Percentiles rank a stretch among this genome's conserved stretches.
Conservation (phyloP, 495 filamentous ascomycete genomes). For the Viridothelium virens region DNA sequence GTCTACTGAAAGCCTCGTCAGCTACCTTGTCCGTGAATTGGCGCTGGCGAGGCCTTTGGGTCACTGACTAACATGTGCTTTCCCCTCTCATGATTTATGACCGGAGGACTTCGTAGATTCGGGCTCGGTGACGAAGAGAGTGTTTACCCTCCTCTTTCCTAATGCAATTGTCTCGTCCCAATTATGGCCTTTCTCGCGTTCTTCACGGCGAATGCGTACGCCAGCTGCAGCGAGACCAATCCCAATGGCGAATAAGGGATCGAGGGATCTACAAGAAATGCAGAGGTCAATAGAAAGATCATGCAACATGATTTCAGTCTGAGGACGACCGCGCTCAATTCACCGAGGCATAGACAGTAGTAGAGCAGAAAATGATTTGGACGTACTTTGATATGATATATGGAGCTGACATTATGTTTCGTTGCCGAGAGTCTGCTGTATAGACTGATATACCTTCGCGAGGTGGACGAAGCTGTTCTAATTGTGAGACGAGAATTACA, state of each 20-base stretch:
- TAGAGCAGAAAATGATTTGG: not conserved
- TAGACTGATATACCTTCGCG: not conserved
- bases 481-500: too few relatives aligned
- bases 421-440: not conserved
- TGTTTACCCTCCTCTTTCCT: conserved; percentile 34
- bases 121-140: conserved; percentile 17
- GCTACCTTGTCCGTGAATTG: not conserved
- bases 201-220: conserved; percentile 74
- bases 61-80: not conserved
- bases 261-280: conserved; percentile 48
- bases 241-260: conserved; percentile 78
- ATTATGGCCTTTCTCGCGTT: conserved; percentile 57
- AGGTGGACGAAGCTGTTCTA: too few relatives aligned
- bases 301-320: not conserved
- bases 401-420: not conserved
- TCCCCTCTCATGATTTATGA: not conserved
- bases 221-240: conserved; percentile 62
- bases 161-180: conserved; percentile 46
- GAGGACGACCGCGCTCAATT: not conserved
- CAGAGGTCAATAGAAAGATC: not conserved
- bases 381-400: conserved; percentile 29
- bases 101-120: not conserved
- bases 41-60: not conserved
- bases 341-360: not conserved
- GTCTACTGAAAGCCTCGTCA: not conserved